A percentile compares a stretch with the other conserved stretches of the same genome.
Evolutionary conservation across 2,329 filamentous ascomycete genomes (phyloP).

Genomic region (Aureobasidium mangrovei): DNA sequence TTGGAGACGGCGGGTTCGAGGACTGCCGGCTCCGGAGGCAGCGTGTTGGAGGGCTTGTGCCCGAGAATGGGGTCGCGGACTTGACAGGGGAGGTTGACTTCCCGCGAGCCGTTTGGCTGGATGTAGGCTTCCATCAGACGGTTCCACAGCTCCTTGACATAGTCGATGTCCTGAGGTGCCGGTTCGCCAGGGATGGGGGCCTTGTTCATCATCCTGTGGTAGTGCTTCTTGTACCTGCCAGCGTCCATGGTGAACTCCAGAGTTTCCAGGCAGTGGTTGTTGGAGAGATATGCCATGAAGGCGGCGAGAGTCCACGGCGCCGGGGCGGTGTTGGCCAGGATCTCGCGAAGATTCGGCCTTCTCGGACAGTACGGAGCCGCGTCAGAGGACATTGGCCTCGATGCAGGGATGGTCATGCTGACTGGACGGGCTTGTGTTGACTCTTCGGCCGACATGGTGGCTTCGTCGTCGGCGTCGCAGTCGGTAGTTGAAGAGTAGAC

Average conservation of each 20-base stretch:
- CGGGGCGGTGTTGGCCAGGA: slow-evolving; percentile 75
- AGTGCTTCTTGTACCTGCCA: slow-evolving; percentile 68
- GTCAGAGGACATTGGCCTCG: slow-evolving; percentile 17
- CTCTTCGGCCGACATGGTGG: slow-evolving; percentile 41
- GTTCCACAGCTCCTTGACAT: slow-evolving; percentile 75
- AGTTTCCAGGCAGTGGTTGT: slow-evolving; percentile 94
- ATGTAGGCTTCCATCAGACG: slow-evolving; percentile 88
- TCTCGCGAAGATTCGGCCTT: slow-evolving; percentile 72
- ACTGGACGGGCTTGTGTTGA: slow-evolving; percentile 17
- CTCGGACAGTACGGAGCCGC: slow-evolving; percentile 46
- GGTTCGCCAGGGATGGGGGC: slow-evolving; percentile 30
- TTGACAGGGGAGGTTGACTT: slow-evolving; percentile 81
- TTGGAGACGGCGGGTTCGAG: slow-evolving; percentile 78
- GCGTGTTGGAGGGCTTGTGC: slow-evolving; percentile 46
- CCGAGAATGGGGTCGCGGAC: slow-evolving; percentile 74
- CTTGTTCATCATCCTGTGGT: slow-evolving; percentile 49
- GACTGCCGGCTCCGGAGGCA: slow-evolving; percentile 64
- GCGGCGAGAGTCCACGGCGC: slow-evolving; percentile 85
- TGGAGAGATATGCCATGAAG: slow-evolving; percentile 93
- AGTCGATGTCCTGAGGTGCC: slow-evolving; percentile 52
- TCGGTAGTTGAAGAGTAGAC: slow-evolving; percentile 19
- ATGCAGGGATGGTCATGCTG: background rate
- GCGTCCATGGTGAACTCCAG: slow-evolving; percentile 95
- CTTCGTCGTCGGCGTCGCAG: slow-evolving; percentile 40
- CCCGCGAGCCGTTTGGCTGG: slow-evolving; percentile 69